A percentile compares a stretch with the other conserved stretches of the same genome.
phyloP scores from a whole-genome alignment of 2,329 filamentous ascomycete genomes.

The Penicillium occitanis region DNA sequence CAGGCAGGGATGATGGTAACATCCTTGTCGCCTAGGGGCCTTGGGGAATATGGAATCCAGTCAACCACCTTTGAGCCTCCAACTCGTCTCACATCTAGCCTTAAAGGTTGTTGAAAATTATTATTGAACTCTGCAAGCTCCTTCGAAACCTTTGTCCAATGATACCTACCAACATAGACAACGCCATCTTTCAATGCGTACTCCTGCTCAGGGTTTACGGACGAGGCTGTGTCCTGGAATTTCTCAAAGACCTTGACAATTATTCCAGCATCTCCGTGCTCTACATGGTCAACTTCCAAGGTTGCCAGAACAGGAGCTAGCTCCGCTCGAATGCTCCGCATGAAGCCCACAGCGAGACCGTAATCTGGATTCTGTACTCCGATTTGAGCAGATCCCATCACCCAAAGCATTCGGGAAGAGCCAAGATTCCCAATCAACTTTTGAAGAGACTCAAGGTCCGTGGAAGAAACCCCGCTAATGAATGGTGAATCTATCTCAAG shows the following conservation, averaged over 20 bases:
- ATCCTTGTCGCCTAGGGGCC: background rate
- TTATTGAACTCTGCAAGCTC: background rate
- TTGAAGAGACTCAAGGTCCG: background rate
- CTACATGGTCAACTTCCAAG: background rate
- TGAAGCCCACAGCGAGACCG: background rate
- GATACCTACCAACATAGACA: background rate
- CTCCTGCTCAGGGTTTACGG: background rate
- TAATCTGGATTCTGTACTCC: background rate
- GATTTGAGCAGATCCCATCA: slow-evolving; percentile 1
- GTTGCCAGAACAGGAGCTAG: background rate
- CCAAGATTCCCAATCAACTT: background rate
- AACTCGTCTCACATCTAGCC: background rate
- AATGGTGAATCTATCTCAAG: slow-evolving; percentile 5
- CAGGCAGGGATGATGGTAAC: background rate
- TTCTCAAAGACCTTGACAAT: background rate
- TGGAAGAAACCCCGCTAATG: background rate
- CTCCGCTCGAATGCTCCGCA: slow-evolving; percentile 1
- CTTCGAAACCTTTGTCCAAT: background rate
- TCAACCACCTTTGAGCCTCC: background rate
- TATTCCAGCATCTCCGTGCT: background rate
- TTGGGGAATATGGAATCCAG: background rate
- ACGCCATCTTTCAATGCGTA: background rate
- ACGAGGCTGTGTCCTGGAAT: background rate
- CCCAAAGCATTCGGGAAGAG: slow-evolving; percentile 4
- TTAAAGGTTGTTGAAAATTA: background rate